These are phyloP conservation scores for Kuraishia ogatae DNA, from an alignment of 805 yeast species.

Conservation along the genomic window DNA sequence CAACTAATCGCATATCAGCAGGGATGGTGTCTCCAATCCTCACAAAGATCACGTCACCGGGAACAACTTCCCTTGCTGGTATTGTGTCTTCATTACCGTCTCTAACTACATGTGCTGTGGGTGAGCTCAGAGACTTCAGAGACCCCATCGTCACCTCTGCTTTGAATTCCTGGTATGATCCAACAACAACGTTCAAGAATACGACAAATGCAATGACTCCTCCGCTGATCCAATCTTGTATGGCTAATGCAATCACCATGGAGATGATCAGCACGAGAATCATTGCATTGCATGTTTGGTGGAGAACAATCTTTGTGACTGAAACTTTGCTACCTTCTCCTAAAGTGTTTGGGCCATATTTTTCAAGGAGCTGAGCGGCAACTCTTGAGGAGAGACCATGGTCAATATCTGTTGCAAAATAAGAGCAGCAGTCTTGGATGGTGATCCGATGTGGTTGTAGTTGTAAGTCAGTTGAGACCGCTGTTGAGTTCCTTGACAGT, in stretches of 20 bases:
- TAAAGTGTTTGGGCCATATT: conserved; percentile 50
- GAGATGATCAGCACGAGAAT: conserved; percentile 62
- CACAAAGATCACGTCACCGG: conserved; percentile 61
- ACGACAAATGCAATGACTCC: conserved; percentile 73
- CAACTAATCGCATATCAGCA: conserved; percentile 58
- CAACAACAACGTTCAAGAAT: conserved; percentile 52
- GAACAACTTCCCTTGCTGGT: conserved; percentile 58
- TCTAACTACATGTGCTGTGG: conserved; percentile 61
- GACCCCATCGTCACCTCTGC: conserved; percentile 81
- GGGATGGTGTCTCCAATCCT: conserved; percentile 71
- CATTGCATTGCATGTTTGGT: conserved; percentile 74
- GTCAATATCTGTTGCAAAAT: conserved; percentile 26
- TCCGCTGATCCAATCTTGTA: conserved; percentile 74
- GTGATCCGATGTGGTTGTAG: neutral
- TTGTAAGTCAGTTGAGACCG: neutral
- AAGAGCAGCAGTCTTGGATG: neutral
- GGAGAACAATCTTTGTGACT: conserved; percentile 43
- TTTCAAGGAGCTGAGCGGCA: conserved; percentile 19
- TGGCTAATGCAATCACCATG: conserved; percentile 63
- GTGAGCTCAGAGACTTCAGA: conserved; percentile 55
- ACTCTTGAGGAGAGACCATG: conserved; percentile 36
- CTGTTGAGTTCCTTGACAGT: neutral
- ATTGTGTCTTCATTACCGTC: conserved; percentile 48
- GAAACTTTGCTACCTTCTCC: conserved; percentile 55
- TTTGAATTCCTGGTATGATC: conserved; percentile 60